A percentile compares a stretch with the other conserved stretches of the same genome.
phyloP scores from a whole-genome alignment of 768 basidiomycete species.

The Suillus variegatus region DNA sequence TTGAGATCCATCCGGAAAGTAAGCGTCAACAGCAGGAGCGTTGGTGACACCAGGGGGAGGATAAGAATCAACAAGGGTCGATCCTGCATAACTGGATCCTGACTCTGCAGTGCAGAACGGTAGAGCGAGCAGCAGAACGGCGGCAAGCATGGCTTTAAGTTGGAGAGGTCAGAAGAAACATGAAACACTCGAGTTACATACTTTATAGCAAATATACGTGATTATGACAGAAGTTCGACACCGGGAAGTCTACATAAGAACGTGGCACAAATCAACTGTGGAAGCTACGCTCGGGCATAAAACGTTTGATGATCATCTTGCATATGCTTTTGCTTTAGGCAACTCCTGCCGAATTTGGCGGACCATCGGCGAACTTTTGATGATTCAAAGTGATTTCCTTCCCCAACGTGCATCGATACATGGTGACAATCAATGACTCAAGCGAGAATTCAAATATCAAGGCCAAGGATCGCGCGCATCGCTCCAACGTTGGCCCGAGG shows the following conservation, averaged over 20 bases:
- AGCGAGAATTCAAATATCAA: too few relatives aligned
- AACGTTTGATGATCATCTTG: background rate
- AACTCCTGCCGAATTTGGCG: background rate
- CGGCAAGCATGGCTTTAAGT: conserved; percentile 3
- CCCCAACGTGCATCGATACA: background rate
- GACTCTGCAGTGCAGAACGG: conserved; percentile 7
- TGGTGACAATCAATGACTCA: background rate
- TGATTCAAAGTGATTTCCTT: background rate
- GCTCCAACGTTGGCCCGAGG: too few relatives aligned
- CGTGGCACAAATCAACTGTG: too few relatives aligned
- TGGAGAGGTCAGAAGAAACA: background rate
- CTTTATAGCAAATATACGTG: background rate
- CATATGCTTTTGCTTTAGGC: background rate
- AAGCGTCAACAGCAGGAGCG: conserved; percentile 29
- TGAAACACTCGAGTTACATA: background rate
- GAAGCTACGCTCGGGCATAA: background rate
- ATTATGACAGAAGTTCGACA: background rate
- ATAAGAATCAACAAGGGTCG: conserved; percentile 41
- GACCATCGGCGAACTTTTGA: background rate
- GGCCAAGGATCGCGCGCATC: too few relatives aligned
- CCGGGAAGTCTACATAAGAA: background rate
- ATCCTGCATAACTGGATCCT: conserved; percentile 45
- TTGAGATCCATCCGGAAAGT: conserved; percentile 43
- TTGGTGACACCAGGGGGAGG: conserved; percentile 42
- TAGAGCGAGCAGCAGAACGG: conserved; percentile 7